Evolutionary conservation across 805 yeast species (phyloP).

Genomic region (Kuraishia cidri): DNA sequence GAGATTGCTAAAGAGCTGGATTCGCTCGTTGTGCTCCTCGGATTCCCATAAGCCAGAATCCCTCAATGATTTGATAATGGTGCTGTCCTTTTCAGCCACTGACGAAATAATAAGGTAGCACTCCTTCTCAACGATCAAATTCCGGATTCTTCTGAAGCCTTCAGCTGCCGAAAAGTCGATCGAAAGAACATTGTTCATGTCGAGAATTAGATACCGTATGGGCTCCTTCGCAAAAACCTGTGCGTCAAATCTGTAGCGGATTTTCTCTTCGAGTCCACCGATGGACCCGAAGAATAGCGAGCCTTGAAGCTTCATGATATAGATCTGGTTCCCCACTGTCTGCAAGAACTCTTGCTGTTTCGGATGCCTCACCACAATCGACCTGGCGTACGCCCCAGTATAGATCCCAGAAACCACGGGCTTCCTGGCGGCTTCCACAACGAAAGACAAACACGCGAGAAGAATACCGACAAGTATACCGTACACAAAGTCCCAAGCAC

Average conservation of each 20-base stretch:
- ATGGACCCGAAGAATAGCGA: conserved; percentile 92
- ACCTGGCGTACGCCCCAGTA: conserved; percentile 82
- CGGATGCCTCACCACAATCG: conserved; percentile 88
- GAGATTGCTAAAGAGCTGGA: conserved; percentile 66
- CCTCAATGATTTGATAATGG: conserved; percentile 59
- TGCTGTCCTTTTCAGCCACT: conserved; percentile 49
- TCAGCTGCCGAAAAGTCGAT: conserved; percentile 96
- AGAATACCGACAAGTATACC: conserved; percentile 89
- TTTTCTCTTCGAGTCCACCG: conserved; percentile 77
- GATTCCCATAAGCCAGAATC: conserved; percentile 77
- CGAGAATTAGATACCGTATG: conserved; percentile 74
- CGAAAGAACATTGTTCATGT: conserved; percentile 71
- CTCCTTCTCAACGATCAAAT: conserved; percentile 59
- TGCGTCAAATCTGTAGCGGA: conserved; percentile 58
- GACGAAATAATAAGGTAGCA: conserved; percentile 76
- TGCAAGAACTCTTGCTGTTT: conserved; percentile 77
- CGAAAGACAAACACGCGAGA: conserved; percentile 89
- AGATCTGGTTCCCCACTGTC: conserved; percentile 85
- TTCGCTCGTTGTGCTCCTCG: conserved; percentile 30
- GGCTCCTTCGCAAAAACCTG: conserved; percentile 41
- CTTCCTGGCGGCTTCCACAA: conserved; percentile 81
- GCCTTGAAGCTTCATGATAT: conserved; percentile 80
- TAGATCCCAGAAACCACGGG: conserved; percentile 77
- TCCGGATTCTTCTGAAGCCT: conserved; percentile 81
- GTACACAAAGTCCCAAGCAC: conserved; percentile 87